Percentiles rank a stretch among this genome's conserved stretches.
Conservation (phyloP, 352 stramenopile species). For the Globisporangium camurandrum region DNA sequence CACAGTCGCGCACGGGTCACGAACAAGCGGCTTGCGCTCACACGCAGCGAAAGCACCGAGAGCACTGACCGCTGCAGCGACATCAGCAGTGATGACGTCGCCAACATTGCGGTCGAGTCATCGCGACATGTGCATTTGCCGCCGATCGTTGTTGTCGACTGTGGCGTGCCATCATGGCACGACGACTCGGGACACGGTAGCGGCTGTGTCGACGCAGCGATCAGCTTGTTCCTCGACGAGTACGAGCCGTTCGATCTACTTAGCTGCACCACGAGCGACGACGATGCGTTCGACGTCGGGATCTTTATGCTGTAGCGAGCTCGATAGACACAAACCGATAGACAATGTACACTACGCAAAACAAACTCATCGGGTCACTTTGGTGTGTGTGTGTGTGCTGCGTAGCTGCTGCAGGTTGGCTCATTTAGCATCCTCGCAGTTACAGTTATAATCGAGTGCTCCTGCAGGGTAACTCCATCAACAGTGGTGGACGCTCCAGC, state of each 20-base stretch:
- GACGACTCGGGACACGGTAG: not conserved
- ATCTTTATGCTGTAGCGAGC: not conserved
- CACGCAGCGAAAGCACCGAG: not conserved
- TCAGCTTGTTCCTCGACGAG: conserved; percentile 1
- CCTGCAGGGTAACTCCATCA: no score
- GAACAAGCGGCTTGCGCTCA: not conserved
- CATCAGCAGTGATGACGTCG: not conserved
- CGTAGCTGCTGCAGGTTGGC: no score
- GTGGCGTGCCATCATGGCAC: not conserved
- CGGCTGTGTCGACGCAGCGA: not conserved
- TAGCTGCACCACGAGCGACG: not conserved
- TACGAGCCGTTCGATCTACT: conserved; percentile 3
- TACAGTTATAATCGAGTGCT: no score
- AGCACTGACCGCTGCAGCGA: no score
- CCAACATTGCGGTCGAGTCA: not conserved
- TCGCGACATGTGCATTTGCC: not conserved
- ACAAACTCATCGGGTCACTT: no score
- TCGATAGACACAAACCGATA: not conserved
- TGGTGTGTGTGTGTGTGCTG: no score
- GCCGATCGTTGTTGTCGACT: not conserved
- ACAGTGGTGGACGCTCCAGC: no score
- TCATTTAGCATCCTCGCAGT: no score
- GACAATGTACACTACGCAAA: conserved; percentile 1
- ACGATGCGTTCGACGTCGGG: no score
- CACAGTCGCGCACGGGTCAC: not conserved